Conservation (phyloP, 768 basidiomycete genomes). For the Lactifluus volemus region DNA sequence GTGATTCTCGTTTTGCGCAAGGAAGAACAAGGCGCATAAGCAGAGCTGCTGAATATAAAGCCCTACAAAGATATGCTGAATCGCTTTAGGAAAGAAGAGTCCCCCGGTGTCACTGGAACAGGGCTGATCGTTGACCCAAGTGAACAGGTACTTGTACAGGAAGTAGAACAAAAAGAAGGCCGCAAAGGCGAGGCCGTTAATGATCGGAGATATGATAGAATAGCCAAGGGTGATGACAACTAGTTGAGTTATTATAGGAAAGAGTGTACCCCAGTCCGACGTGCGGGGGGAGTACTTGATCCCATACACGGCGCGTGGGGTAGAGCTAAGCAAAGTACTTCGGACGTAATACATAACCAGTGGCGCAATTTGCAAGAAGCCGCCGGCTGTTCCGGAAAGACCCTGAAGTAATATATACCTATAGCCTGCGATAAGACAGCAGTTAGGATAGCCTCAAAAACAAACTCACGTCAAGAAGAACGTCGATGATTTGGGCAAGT, state of each 20-base stretch:
- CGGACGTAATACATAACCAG: slow-evolving; percentile 86
- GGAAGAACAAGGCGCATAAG: slow-evolving; percentile 84
- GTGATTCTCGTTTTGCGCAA: slow-evolving; percentile 47
- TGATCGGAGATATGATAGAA: slow-evolving; percentile 84
- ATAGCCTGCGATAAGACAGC: neutral
- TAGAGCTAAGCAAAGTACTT: slow-evolving; percentile 76
- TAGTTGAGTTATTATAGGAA: slow-evolving; percentile 69
- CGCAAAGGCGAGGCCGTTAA: slow-evolving; percentile 78
- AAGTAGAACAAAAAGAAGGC: slow-evolving; percentile 81
- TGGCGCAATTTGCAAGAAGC: slow-evolving; percentile 69
- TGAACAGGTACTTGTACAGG: slow-evolving; percentile 52
- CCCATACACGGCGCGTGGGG: slow-evolving; percentile 74
- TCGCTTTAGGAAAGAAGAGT: slow-evolving; percentile 91
- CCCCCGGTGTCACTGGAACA: slow-evolving; percentile 76
- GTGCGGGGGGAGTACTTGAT: slow-evolving; percentile 70
- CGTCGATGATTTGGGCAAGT: slow-evolving; percentile 75
- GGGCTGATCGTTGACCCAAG: slow-evolving; percentile 58
- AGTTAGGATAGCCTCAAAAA: neutral
- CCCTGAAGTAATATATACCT: slow-evolving; percentile 77
- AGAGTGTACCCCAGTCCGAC: slow-evolving; percentile 67
- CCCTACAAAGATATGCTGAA: slow-evolving; percentile 89
- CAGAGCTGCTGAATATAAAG: slow-evolving; percentile 88
- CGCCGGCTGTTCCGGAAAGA: slow-evolving; percentile 67
- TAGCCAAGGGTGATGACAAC: slow-evolving; percentile 78
- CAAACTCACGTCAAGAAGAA: slow-evolving; percentile 77